Base-by-base conservation (phyloP, 768 basidiomycete species). In the Trametes maxima region DNA sequence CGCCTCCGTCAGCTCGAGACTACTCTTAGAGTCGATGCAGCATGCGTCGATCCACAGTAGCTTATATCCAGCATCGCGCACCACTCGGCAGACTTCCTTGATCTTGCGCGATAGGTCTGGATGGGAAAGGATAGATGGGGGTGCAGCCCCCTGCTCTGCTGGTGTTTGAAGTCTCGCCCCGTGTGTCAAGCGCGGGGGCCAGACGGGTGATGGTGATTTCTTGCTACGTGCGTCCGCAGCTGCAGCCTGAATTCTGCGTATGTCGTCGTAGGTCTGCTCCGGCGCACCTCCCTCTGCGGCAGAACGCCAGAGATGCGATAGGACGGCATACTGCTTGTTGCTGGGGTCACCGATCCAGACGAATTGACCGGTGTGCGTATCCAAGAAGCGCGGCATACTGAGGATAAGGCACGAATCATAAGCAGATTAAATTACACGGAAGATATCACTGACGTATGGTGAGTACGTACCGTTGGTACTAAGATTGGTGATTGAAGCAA, bases 11-110 rank as follows among this genome's bases (percentile, higher is more conserved):
- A 42, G 24, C 40, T 43, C 40, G 5, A 42, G 40, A 17, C 53
- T 42, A 24, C 40, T 44, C 13, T 10, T 5, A 14, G 24, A 11
- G 40, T 54, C 40, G 39, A 42, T 54, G 12, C 40, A 54, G 24
- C 53, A 43, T 14, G 53, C n/a, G 43, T 55, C 54, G 43, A 55
- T 55, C 54, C 53, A 54, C 22, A 54, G 16, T 11, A 35, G 16
- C 28, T 22, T 3, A 7, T 28, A 33, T 6, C 42, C 43, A 4
- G 17, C 28, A 19, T 43, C 17, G 28, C 25, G 43, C 11, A 44
- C 43, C n/a, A 55, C 28, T 14, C 16, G 8, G 43, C 54, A 54
- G 25, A 24, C 8, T 13, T 12, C 6, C 40, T 25, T 42, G 40
- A 54, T 44, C 53, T 54, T 54, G 4, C 25, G 5, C 12, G 53